Percentiles rank a stretch among this genome's conserved stretches.
Conservation (phyloP, 1,139 yeast genomes). For the Blastobotrys arbuscula region DNA sequence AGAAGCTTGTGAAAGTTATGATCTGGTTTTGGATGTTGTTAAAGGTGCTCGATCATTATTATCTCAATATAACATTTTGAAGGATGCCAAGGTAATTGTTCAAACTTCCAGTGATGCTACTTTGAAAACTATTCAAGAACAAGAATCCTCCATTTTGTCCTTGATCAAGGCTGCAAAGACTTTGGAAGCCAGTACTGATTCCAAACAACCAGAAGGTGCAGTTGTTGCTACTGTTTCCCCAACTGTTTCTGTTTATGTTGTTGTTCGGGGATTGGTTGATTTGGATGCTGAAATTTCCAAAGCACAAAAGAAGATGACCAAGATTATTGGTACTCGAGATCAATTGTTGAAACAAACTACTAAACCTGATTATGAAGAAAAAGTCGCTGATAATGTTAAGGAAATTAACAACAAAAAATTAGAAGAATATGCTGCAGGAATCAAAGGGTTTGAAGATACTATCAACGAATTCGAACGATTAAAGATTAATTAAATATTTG, state of each 20-base stretch:
- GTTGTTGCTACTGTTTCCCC: constrained; percentile 79
- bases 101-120: constrained; percentile 53
- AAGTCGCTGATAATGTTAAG: constrained; percentile 78
- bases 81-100: constrained; percentile 80
- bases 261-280: constrained; percentile 93
- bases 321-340: constrained; percentile 45
- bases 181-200: constrained; percentile 49
- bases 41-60: constrained; percentile 89
- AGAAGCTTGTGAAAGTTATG: constrained; percentile 67
- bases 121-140: constrained; percentile 53
- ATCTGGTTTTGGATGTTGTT: constrained; percentile 76
- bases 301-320: constrained; percentile 68
- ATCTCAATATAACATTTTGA: constrained; percentile 81
- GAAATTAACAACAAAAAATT: constrained; percentile 66
- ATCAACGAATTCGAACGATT: constrained; percentile 39
- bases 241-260: constrained; percentile 76
- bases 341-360: constrained; percentile 55
- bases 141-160: constrained; percentile 79
- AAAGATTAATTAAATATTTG: constrained; percentile 22
- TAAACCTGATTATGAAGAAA: constrained; percentile 76
- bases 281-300: constrained; percentile 84
- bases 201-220: constrained; percentile 77
- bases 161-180: constrained; percentile 85
- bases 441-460: constrained; percentile 55
- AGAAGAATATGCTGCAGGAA: constrained; percentile 74